Evolutionary conservation across 768 basidiomycete species (phyloP).

Genomic region (Infundibulicybe gibba): DNA sequence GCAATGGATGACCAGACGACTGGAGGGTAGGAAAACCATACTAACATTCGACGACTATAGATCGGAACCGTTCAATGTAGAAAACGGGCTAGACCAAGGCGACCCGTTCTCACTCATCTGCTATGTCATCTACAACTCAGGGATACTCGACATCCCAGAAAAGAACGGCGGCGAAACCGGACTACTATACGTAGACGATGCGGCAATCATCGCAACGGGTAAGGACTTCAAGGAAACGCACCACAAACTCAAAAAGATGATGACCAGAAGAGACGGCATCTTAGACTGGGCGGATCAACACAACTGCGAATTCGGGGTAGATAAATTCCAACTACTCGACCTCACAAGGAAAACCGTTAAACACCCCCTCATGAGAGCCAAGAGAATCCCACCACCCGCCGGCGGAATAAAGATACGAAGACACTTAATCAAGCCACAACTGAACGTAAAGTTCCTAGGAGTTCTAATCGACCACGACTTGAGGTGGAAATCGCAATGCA

Average conservation of each 20-base stretch:
- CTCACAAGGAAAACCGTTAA: neutral
- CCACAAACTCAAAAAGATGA: neutral
- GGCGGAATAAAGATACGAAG: neutral
- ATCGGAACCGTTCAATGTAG: slow-evolving; percentile 12
- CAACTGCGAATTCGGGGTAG: neutral
- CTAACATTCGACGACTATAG: slow-evolving; percentile 17
- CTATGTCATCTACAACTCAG: slow-evolving; percentile 27
- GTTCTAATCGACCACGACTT: slow-evolving; percentile 23
- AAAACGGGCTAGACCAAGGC: slow-evolving; percentile 27
- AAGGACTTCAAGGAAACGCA: slow-evolving; percentile 3
- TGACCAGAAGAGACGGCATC: neutral
- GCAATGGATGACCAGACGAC: slow-evolving; percentile 7
- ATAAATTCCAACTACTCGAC: neutral
- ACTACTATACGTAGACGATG: slow-evolving; percentile 8
- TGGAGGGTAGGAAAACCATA: slow-evolving; percentile 2
- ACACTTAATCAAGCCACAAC: neutral
- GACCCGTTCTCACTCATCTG: slow-evolving; percentile 23
- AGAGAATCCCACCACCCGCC: neutral
- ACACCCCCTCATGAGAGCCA: neutral
- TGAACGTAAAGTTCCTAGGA: neutral
- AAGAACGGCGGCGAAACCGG: slow-evolving; percentile 1
- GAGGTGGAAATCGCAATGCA: slow-evolving; percentile 17
- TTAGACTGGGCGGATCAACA: neutral
- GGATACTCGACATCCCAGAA: slow-evolving; percentile 10
- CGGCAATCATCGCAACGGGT: slow-evolving; percentile 1